Conservation (phyloP, 2,329 filamentous ascomycete species). For the Aspergillus intermedius region DNA sequence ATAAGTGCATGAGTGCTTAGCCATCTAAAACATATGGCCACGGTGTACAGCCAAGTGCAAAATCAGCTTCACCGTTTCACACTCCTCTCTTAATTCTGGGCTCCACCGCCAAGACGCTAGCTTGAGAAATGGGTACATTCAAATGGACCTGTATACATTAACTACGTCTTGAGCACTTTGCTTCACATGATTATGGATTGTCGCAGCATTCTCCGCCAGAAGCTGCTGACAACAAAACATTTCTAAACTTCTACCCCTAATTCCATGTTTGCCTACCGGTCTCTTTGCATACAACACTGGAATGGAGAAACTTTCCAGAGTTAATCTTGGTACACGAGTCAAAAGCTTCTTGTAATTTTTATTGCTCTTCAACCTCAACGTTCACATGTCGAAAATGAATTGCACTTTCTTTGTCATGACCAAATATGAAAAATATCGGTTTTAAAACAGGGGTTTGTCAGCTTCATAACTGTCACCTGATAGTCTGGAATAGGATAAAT, state of each 20-base stretch:
- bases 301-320: not conserved
- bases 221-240: not conserved
- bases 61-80: constrained; percentile 3
- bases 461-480: no score
- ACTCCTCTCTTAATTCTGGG: constrained; percentile 1
- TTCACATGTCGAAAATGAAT: constrained; percentile 21
- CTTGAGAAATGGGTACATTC: not conserved
- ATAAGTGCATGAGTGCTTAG: no score
- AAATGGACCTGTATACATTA: not conserved
- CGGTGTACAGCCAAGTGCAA: constrained; percentile 2
- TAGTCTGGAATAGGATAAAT: no score
- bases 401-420: constrained; percentile 13
- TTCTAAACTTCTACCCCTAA: not conserved
- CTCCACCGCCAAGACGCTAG: constrained; percentile 4
- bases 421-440: no score
- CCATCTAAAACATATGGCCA: no score
- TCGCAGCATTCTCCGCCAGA: not conserved
- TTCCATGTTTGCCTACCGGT: not conserved
- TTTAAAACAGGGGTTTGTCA: no score
- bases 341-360: not conserved
- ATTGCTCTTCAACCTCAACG: constrained; percentile 1
- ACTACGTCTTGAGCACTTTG: not conserved
- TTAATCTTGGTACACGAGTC: not conserved
- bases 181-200: not conserved
- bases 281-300: not conserved